Base-by-base conservation (phyloP, 2,329 filamentous ascomycete genomes). In the Fusarium austroafricanum region DNA sequence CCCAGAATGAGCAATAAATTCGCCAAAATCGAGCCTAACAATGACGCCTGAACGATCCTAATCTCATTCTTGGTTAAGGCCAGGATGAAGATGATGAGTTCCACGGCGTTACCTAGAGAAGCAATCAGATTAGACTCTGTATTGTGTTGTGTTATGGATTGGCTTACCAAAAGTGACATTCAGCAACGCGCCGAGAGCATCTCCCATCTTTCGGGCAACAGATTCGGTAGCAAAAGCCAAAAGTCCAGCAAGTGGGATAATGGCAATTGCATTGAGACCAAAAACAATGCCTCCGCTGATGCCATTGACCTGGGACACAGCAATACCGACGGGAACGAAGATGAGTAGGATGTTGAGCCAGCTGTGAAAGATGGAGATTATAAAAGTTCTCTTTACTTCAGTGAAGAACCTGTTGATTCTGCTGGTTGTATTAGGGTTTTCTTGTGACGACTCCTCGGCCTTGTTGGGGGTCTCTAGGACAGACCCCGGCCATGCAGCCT, bases 1-100 rank as follows among this genome's bases (percentile, higher is more conserved):
- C 94, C 94, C 71, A 97, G 81, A 75, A 97, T 97, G 63, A 97
- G 86, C 23, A 97, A 84, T 56, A 97, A 81, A 75, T 97, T 97
- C 67, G 94, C 91, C 68, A 97, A 82, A 72, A 97, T 97, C 3
- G 93, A 97, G 40, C 94, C 94, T 29, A 97, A 84, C 50, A 97
- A 83, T 1, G 94, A 96, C 15, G 94, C 93, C 79, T 97, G 94
- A 23, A 97, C 94, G 71, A 97, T 95, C 62, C 92, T 89, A 64
- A 97, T 96, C 82, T 97, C 89, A 79, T 93, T n/a, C 6, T 63
- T 63, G 7, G 45, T 23, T 1, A 63, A 40, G 14, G 60, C 60
- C 6, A 39, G 31, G 15, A 63, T 63, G 10, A 92, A 93, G 67
- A 94, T 92, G 75, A 94, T 93, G 75, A 94, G 79, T 78, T 94